phyloP scores from a whole-genome alignment of 495 filamentous ascomycete genomes.

The Rhypophila decipiens region DNA sequence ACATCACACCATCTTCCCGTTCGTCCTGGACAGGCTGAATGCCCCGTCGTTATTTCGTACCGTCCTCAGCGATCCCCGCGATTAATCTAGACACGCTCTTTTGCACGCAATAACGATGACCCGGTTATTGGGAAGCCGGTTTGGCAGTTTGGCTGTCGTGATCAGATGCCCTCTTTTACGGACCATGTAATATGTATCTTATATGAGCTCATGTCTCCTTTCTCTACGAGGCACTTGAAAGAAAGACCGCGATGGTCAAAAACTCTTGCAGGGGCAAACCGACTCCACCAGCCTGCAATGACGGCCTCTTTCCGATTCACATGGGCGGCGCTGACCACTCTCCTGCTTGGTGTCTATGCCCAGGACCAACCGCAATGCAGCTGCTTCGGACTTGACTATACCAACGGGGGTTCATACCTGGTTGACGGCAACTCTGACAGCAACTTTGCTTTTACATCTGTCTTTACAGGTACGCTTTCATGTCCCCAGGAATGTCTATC shows the following conservation, averaged over 20 bases:
- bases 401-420: slow-evolving; percentile 26
- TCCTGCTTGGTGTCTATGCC: background rate
- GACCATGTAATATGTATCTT: background rate
- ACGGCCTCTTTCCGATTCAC: background rate
- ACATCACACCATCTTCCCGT: too few species aligned
- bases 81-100: slow-evolving; percentile 6
- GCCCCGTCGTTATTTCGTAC: slow-evolving; percentile 6
- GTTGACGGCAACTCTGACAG: slow-evolving; percentile 17
- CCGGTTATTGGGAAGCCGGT: slow-evolving; percentile 10
- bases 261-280: background rate
- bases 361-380: slow-evolving; percentile 9
- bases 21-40: slow-evolving; percentile 9
- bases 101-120: slow-evolving; percentile 2
- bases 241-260: background rate
- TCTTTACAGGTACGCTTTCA: slow-evolving; percentile 17
- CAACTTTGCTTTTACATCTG: slow-evolving; percentile 24
- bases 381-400: slow-evolving; percentile 25
- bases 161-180: background rate
- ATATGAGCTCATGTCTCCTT: background rate
- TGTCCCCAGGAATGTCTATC: too few species aligned
- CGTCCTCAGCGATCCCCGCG: slow-evolving; percentile 2
- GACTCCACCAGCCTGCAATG: background rate
- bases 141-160: background rate
- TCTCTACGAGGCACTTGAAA: background rate
- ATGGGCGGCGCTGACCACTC: slow-evolving; percentile 3